Conservation (phyloP, 106 monocot species). For the Dactylorhiza incarnata region DNA sequence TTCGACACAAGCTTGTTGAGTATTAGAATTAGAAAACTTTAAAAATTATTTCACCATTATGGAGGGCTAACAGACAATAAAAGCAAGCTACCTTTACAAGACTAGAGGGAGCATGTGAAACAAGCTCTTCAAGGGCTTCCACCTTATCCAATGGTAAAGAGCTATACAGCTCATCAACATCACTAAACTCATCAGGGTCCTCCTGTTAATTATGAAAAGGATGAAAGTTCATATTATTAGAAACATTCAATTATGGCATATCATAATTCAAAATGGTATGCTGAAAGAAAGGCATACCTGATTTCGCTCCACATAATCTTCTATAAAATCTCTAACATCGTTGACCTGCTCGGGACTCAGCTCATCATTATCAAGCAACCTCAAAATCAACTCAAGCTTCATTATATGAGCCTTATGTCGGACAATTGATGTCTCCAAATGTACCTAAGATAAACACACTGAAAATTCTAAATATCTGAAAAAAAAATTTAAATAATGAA, state of each 20-base stretch:
- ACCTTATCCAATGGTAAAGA: conserved; percentile 89
- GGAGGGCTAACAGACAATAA: conserved; percentile 10
- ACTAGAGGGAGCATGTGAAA: conserved; percentile 57
- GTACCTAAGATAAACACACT: conserved; percentile 30
- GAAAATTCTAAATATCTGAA: conserved; percentile 8
- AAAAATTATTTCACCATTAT: neutral
- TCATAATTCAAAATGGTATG: neutral
- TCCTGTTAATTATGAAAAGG: conserved; percentile 39
- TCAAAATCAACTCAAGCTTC: conserved; percentile 92
- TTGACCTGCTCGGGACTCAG: conserved; percentile 97
- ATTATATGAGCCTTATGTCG: conserved; percentile 95
- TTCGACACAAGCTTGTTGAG: neutral
- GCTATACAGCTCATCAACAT: conserved; percentile 90
- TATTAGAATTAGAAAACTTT: neutral
- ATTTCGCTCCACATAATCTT: conserved; percentile 98
- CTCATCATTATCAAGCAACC: conserved; percentile 94
- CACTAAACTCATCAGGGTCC: conserved; percentile 79
- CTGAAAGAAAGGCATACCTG: conserved; percentile 40
- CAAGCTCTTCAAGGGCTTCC: conserved; percentile 91
- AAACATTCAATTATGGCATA: conserved; percentile 1
- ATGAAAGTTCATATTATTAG: neutral
- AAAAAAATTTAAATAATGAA: neutral
- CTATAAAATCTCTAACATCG: conserved; percentile 90
- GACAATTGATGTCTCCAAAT: conserved; percentile 83
- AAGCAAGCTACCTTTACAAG: conserved; percentile 70